Evolutionary conservation across 495 filamentous ascomycete genomes (phyloP), one percentile per base, ranked within the genome.

Genomic region (Beverwykella pulmonaria): DNA sequence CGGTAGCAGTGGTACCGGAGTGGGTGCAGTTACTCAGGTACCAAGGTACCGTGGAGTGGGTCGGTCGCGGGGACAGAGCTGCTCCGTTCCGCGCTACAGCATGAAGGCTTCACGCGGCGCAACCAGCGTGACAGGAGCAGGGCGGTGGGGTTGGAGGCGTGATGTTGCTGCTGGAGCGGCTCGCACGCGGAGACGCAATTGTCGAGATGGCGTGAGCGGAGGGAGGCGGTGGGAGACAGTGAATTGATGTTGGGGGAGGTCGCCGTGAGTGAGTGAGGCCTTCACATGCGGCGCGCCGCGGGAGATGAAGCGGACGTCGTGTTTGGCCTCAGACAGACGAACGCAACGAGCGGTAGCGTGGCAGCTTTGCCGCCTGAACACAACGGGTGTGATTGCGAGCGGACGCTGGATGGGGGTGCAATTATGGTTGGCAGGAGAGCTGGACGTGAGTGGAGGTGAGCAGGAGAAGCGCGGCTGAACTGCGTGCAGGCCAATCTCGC

Each of bases 401-500:
- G 32, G 32, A 34, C 52, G 52, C 52, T 48, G 27, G 34, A 41
- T 14, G n/a, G 50, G 4, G 49, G 48, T 53, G 59, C 47, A 50
- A 23, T 46, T 22, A 2, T 59, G 30, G 44, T 39, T 12, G 61
- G 49, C 46, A 25, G 44, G 23, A 5, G 58, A 23, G 19, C 34
- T 63, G 46, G 61, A 56, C 50, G 61, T 48, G 61, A 47, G 36
- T 36, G 26, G 20, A 27, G 39, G 26, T 34, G 61, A 55, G 36
- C 25, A 47, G 50, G 48, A 50, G 48, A 17, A 50, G 48, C 48
- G 48, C 50, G 50, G 36, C 36, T 54, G 48, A 50, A 3, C 2
- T 7, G 39, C 48, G 26, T 25, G 50, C 29, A 53, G 39, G 56
- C 34, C 32, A 63, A 63, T 63, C 61, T 63, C 61, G 61, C 61